Base-by-base conservation (phyloP, 352 stramenopile species). In the Phytophthora palmivora region DNA sequence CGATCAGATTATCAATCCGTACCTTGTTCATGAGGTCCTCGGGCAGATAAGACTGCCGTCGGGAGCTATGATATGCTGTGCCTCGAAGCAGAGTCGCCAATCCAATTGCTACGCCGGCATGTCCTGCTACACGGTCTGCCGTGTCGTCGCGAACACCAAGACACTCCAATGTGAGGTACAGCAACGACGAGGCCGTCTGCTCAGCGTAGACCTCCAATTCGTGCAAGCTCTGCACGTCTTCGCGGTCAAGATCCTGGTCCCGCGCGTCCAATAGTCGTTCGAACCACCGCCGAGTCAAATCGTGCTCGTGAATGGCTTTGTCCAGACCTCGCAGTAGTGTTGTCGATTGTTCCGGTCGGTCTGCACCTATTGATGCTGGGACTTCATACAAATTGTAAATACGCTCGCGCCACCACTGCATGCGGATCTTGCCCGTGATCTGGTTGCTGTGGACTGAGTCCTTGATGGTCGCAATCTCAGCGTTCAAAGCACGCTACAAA, bases 371-470 rank as follows among this genome's bases (percentile, higher is more conserved):
- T 4, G 42, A n/a, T 12, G 22, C 51, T 12, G 56, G 56, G 0
- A 53, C 24, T 50, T 69, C 69, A 61, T 93, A 95, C 55, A 96
- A 55, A 41, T 86, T 76, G 49, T 84, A 79, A 51, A 97, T 87
- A 7, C 75, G 74, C 46, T 98, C 86, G 16, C 89, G 80, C 92
- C 92, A 98, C 92, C 92, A 98, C 55, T 97, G 91, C 70, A 97
- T 88, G 52, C 92, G 88, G 74, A 98, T 95, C 60, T 91, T 94
- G 54, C 89, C 92, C 10, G 90, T 88, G 48, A 78, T 75, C 10
- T 86, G 73, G 55, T 97, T 98, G 43, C 63, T 94, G 47, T 89
- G 81, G 21, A 88, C 81, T 8, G 85, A 86, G 55, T 98, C 91
- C 63, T 95, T 96, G 70, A 98, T 90, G 24, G 73, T 88, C 12